phyloP scores from a whole-genome alignment of 1,284 basidiomycete genomes.

The Boletus smithii region DNA sequence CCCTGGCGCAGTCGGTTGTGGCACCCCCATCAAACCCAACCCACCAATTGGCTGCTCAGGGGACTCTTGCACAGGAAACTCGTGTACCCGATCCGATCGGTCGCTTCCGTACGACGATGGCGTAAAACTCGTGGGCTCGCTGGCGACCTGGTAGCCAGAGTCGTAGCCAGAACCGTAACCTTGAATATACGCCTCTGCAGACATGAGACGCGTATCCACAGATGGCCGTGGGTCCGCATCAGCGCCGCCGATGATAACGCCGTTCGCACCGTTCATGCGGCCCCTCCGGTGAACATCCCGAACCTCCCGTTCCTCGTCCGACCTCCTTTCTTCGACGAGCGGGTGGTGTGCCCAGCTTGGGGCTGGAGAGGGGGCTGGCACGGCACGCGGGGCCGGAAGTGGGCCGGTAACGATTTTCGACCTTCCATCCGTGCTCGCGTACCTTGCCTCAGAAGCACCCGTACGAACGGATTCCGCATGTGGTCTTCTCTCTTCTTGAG shows the following conservation, averaged over 20 bases:
- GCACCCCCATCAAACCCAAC: slow-evolving; percentile 29
- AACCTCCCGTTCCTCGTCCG: slow-evolving; percentile 32
- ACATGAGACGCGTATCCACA: slow-evolving; percentile 24
- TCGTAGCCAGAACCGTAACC: slow-evolving; percentile 32
- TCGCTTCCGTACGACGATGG: slow-evolving; percentile 24
- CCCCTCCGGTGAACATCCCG: slow-evolving; percentile 5
- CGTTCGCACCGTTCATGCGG: slow-evolving; percentile 15
- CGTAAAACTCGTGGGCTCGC: slow-evolving; percentile 11
- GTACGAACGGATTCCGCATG: slow-evolving; percentile 13
- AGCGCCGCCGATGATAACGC: background rate
- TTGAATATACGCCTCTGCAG: slow-evolving; percentile 30
- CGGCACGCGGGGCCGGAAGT: slow-evolving; percentile 4
- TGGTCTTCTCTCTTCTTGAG: slow-evolving; percentile 16
- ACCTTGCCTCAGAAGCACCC: slow-evolving; percentile 9
- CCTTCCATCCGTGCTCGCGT: slow-evolving; percentile 9
- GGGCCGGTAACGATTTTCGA: slow-evolving; percentile 9
- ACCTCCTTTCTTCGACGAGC: slow-evolving; percentile 28
- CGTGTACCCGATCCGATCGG: slow-evolving; percentile 18
- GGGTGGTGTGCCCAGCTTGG: slow-evolving; percentile 33
- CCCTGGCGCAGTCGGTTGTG: slow-evolving; percentile 18
- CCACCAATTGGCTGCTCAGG: slow-evolving; percentile 24
- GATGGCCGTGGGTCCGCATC: slow-evolving; percentile 4
- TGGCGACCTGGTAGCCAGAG: slow-evolving; percentile 24
- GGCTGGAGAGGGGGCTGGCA: slow-evolving; percentile 21
- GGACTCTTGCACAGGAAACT: slow-evolving; percentile 32